A percentile compares a stretch with the other conserved stretches of the same genome.
These are phyloP conservation scores for Trichodelitschia bisporula DNA, from an alignment of 495 filamentous ascomycete genomes.

Conservation along the genomic window DNA sequence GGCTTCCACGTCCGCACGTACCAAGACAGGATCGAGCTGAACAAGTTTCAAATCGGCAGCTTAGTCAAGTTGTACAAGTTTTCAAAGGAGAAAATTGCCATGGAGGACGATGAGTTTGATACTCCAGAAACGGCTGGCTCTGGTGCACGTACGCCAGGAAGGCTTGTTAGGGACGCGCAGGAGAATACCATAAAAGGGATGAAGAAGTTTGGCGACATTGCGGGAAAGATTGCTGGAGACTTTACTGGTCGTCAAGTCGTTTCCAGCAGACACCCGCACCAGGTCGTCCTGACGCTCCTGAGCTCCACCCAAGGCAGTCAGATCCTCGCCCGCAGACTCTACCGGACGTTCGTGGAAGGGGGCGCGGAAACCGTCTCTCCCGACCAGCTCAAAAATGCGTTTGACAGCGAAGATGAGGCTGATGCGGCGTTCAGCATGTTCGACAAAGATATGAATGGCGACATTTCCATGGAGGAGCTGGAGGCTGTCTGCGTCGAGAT, in stretches of 20 bases:
- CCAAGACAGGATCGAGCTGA: constrained; percentile 72
- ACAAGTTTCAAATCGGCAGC: constrained; percentile 68
- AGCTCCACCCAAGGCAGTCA: constrained; percentile 50
- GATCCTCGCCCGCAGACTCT: constrained; percentile 74
- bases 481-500: constrained; percentile 89
- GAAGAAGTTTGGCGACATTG: constrained; percentile 64
- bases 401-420: constrained; percentile 66
- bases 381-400: constrained; percentile 57
- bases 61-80: constrained; percentile 62
- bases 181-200: constrained; percentile 47
- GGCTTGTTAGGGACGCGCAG: constrained; percentile 33
- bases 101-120: constrained; percentile 49
- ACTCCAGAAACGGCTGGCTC: constrained; percentile 22
- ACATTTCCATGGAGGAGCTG: constrained; percentile 88
- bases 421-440: constrained; percentile 85
- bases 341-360: constrained; percentile 60
- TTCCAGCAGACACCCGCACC: constrained; percentile 56
- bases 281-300: constrained; percentile 55
- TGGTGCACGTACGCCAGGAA: constrained; percentile 46
- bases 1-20: constrained; percentile 86
- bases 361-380: constrained; percentile 50
- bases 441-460: constrained; percentile 90
- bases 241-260: constrained; percentile 64
- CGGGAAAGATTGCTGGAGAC: constrained; percentile 79
- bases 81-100: constrained; percentile 46